phyloP scores from a whole-genome alignment of 2,329 filamentous ascomycete genomes.

The Daldinia sp. region DNA sequence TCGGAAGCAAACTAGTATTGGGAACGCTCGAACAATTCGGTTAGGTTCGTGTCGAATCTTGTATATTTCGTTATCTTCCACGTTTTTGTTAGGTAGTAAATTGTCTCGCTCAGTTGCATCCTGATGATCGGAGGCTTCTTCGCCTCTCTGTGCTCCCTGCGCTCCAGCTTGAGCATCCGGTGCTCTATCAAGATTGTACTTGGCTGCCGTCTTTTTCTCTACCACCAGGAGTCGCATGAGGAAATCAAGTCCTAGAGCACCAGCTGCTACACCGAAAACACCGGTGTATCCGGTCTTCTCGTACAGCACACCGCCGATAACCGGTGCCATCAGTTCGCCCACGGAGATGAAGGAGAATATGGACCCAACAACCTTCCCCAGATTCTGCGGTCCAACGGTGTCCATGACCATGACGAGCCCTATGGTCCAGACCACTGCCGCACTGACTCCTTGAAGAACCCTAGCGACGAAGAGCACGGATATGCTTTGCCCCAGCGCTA shows the following conservation, averaged over 20 bases:
- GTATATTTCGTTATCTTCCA: constrained; percentile 44
- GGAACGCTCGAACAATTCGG: constrained; percentile 51
- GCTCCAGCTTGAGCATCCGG: no score
- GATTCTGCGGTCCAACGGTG: constrained; percentile 61
- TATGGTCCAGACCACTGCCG: constrained; percentile 64
- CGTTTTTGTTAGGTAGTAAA: constrained; percentile 49
- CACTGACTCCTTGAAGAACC: constrained; percentile 64
- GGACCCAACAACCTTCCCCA: constrained; percentile 69
- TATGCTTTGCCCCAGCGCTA: not conserved
- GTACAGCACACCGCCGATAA: constrained; percentile 68
- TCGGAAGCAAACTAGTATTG: constrained; percentile 56
- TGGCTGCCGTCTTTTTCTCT: constrained; percentile 65
- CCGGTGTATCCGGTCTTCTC: constrained; percentile 64
- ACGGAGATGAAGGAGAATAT: constrained; percentile 68
- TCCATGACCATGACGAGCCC: constrained; percentile 66
- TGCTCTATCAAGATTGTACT: not conserved
- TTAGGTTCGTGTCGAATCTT: constrained; percentile 53
- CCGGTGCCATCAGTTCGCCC: constrained; percentile 64
- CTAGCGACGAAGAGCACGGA: constrained; percentile 58
- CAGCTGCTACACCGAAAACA: constrained; percentile 65
- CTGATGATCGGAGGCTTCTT: not conserved
- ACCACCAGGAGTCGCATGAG: constrained; percentile 66
- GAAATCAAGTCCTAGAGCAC: constrained; percentile 65
- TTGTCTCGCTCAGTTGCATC: constrained; percentile 49
- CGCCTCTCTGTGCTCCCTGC: not conserved